These are phyloP conservation scores for Vickermania ingenoplastis DNA, from an alignment of 208 protist species.

Conservation along the genomic window DNA sequence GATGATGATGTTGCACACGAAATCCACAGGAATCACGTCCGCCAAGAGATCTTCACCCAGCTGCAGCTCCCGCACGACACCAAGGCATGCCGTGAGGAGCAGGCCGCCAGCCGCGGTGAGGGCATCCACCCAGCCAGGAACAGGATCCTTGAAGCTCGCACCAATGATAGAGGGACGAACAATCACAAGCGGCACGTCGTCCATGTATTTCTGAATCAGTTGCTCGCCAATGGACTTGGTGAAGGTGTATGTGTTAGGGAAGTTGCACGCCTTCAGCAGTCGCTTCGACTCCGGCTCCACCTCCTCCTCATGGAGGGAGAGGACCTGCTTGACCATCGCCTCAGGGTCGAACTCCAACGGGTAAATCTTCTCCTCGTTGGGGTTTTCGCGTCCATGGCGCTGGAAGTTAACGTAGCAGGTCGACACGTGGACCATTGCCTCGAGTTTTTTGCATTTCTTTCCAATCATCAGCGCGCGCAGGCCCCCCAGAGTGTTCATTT, in stretches of 20 bases:
- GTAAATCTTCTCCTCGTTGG: constrained; percentile 69
- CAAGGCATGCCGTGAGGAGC: constrained; percentile 53
- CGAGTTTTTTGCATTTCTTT: constrained; percentile 51
- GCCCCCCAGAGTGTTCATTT: constrained; percentile 78
- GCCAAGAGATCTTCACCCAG: constrained; percentile 26
- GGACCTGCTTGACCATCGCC: constrained; percentile 63
- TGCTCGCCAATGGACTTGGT: constrained; percentile 83
- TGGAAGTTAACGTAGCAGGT: constrained; percentile 86
- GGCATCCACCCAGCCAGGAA: constrained; percentile 79
- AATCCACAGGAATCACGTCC: constrained; percentile 82
- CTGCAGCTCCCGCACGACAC: constrained; percentile 54
- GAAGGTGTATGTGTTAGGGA: constrained; percentile 88
- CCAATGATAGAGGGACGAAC: constrained; percentile 87
- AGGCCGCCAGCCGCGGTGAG: constrained; percentile 72
- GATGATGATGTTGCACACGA: constrained; percentile 68
- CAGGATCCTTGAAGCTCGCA: constrained; percentile 56
- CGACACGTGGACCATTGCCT: constrained; percentile 77
- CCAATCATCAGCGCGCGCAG: constrained; percentile 72
- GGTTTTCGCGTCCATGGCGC: constrained; percentile 21
- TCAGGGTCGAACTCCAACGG: constrained; percentile 69
- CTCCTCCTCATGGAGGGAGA: constrained; percentile 44
- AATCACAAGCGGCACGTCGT: constrained; percentile 52
- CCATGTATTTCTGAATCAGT: constrained; percentile 43
- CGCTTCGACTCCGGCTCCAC: constrained; percentile 18
- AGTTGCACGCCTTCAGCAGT: constrained; percentile 54